Conservation (phyloP, 805 yeast species). For the Barnettozyma sucrosica region DNA sequence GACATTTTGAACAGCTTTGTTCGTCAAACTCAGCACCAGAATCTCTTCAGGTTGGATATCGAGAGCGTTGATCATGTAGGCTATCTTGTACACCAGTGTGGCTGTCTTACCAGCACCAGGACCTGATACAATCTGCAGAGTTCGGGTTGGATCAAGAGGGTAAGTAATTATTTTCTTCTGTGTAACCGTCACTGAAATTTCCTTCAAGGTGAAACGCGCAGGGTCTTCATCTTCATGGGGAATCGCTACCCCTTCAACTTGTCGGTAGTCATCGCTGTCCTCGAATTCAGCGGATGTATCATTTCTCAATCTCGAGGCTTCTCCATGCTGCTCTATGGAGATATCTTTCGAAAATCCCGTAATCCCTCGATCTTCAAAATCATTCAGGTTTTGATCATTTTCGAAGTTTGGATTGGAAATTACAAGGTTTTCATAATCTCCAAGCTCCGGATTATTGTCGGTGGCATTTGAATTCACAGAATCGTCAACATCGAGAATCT, state of each 20-base stretch:
- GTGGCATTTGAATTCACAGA: neutral
- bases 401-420: neutral
- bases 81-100: constrained; percentile 50
- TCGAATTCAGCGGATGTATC: neutral
- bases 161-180: constrained; percentile 42
- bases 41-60: constrained; percentile 46
- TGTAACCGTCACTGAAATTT: constrained; percentile 33
- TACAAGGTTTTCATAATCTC: neutral
- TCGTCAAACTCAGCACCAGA: constrained; percentile 61
- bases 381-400: no score
- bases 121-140: constrained; percentile 55
- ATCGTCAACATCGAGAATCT: neutral
- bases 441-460: neutral
- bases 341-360: neutral
- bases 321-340: neutral
- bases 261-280: neutral
- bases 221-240: neutral
- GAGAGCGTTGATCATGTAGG: constrained; percentile 35
- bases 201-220: neutral
- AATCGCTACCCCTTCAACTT: neutral
- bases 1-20: constrained; percentile 53
- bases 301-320: neutral
- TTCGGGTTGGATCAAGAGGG: constrained; percentile 33
- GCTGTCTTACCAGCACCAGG: constrained; percentile 74
- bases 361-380: neutral